Evolutionary conservation across 2,329 filamentous ascomycete genomes (phyloP), one percentile per base, ranked within the genome.

Genomic region (Neofusicoccum sp.): DNA sequence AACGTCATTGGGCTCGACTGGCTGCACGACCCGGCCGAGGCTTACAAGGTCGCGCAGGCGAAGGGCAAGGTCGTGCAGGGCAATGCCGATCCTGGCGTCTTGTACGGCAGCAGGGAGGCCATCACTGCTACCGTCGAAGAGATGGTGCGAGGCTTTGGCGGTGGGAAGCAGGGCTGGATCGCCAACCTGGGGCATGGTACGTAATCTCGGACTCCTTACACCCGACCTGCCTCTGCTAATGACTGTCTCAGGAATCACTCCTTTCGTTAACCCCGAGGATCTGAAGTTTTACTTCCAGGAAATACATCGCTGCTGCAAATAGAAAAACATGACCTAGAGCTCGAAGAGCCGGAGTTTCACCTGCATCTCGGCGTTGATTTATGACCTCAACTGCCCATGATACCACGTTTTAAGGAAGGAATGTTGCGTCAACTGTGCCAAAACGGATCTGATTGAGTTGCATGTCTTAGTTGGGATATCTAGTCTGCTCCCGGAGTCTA

Each of bases 1-100:
- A 87, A 98, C 72, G 92, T 97, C 41, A 90, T 99, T 63, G 92
- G 95, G 4, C 83, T 99, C 68, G 95, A 99, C 79, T 99, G 95
- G 95, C 83, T 96, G 52, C 91, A 97, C 71, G 92, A 95, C 71
- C 91, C 95, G 9, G 89, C 89, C 2, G 88, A 95, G 69, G 93
- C 95, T 9, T 89, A 92, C 70, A 88, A 87, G 73, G 86, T 93
- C 68, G 91, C 94, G 39, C 77, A 79, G 64, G 77, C 71, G 86
- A 89, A 71, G 84, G 91, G 73, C 81, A 96, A 76, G 84, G 90
- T 92, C 0, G 83, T 99, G 66, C 95, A 99, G 77, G 95, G 95
- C 56, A 99, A 99, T 75, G 93, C 95, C 28, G 95, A 99, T 73
- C 95, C 95, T 0, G 95, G 95, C 41, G 87, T 97, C 28, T 78